Evolutionary conservation across 495 filamentous ascomycete genomes (phyloP).

Genomic region (Entonaema liquescens): DNA sequence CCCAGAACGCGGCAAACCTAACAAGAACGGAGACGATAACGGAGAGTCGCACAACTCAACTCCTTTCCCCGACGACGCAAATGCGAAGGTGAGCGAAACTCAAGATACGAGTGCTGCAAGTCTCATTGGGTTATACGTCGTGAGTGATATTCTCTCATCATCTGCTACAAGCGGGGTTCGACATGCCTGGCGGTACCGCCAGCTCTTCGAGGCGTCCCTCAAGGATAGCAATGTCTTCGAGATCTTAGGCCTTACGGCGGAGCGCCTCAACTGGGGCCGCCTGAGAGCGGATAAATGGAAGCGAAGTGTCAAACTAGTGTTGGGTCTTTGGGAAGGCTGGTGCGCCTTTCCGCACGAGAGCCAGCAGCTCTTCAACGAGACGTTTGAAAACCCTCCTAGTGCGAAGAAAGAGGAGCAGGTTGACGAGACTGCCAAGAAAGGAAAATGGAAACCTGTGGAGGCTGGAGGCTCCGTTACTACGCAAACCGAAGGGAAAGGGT

Average conservation of each 20-base stretch:
- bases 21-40: constrained; percentile 51
- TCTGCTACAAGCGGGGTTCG: constrained; percentile 83
- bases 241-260: constrained; percentile 78
- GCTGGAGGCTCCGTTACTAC: constrained; percentile 51
- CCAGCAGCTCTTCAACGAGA: constrained; percentile 74
- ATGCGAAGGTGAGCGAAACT: constrained; percentile 41
- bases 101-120: constrained; percentile 76
- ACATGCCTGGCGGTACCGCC: constrained; percentile 90
- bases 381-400: constrained; percentile 78
- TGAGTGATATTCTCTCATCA: constrained; percentile 88
- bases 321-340: constrained; percentile 89
- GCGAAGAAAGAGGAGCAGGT: constrained; percentile 59
- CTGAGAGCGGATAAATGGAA: constrained; percentile 91
- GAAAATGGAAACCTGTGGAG: constrained; percentile 78
- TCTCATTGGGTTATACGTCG: constrained; percentile 83
- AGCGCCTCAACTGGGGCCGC: constrained; percentile 81
- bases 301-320: constrained; percentile 74
- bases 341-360: constrained; percentile 81
- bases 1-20: constrained; percentile 53
- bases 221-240: constrained; percentile 78
- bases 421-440: constrained; percentile 63
- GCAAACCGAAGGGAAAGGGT: constrained; percentile 47
- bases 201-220: constrained; percentile 81
- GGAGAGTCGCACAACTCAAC: constrained; percentile 47
- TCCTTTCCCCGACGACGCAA: constrained; percentile 50